Percentiles rank a stretch among this genome's conserved stretches.
Evolutionary conservation across 257 asterid species (phyloP).

Genomic region (Nicotiana sylvestris): DNA sequence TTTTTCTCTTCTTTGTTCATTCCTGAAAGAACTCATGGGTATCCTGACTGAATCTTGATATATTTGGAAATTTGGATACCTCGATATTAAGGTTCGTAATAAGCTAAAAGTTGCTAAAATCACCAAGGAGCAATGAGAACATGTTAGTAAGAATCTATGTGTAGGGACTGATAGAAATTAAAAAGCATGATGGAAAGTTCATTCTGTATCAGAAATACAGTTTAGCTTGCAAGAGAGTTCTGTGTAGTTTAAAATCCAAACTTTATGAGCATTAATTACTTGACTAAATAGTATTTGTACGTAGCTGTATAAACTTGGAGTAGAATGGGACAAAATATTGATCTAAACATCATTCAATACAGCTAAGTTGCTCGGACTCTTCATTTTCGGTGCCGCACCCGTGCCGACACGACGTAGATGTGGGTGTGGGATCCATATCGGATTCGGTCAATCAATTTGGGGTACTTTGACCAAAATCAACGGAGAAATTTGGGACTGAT

Average conservation of each 20-base stretch:
- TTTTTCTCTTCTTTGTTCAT: neutral
- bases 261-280: neutral
- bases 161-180: neutral
- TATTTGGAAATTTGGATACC: neutral
- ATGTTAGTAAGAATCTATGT: neutral
- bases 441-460: too few species aligned
- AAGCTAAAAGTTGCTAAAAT: neutral
- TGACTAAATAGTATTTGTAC: neutral
- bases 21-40: neutral
- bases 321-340: neutral
- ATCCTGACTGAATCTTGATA: neutral
- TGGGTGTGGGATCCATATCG: too few species aligned
- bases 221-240: neutral
- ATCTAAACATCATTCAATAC: neutral
- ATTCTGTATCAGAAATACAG: neutral
- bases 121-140: neutral
- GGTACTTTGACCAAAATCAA: too few species aligned
- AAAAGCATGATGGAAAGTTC: neutral
- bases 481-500: too few species aligned
- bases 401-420: too few species aligned
- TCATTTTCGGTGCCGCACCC: too few species aligned
- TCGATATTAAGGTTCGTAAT: neutral
- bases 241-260: neutral
- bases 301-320: neutral
- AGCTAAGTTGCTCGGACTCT: too few species aligned